These are phyloP conservation scores for Tricholoma bakamatsutake DNA, from an alignment of 768 basidiomycete genomes.

Conservation along the genomic window DNA sequence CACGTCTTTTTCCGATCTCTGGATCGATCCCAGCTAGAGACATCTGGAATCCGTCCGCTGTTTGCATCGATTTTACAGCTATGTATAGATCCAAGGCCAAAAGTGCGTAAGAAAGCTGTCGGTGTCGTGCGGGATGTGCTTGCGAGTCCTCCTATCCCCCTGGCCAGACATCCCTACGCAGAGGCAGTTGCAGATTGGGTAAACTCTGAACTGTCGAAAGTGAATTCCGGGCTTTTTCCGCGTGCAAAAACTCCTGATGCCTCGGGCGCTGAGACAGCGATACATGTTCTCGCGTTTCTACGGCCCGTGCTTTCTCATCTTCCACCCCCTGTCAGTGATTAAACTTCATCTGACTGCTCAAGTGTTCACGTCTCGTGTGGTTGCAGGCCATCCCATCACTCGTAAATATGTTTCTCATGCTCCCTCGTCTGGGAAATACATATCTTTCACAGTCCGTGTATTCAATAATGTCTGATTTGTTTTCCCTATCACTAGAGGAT, in stretches of 20 bases:
- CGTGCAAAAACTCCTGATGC: constrained; percentile 54
- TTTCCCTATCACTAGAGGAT: constrained; percentile 48
- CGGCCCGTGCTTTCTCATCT: constrained; percentile 55
- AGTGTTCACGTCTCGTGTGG: constrained; percentile 1
- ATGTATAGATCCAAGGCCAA: constrained; percentile 83
- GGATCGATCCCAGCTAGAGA: constrained; percentile 66
- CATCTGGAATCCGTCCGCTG: constrained; percentile 63
- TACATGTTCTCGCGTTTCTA: constrained; percentile 71
- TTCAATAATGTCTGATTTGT: constrained; percentile 78
- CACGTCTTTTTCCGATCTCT: constrained; percentile 63
- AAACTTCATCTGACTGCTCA: constrained; percentile 4
- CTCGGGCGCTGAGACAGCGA: constrained; percentile 65
- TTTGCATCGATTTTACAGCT: constrained; percentile 84
- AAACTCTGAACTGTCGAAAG: constrained; percentile 57
- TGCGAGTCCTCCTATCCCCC: constrained; percentile 68
- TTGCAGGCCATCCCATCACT: constrained; percentile 68
- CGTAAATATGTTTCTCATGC: constrained; percentile 63
- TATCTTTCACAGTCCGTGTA: constrained; percentile 89
- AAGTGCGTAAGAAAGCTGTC: constrained; percentile 87
- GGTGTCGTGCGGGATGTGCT: constrained; percentile 81
- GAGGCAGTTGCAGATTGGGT: constrained; percentile 79
- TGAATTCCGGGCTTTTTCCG: constrained; percentile 52
- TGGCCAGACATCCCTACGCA: constrained; percentile 80
- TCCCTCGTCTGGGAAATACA: constrained; percentile 83
- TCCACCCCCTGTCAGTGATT: constrained; percentile 59